These are phyloP conservation scores for Mrakia frigida DNA, from an alignment of 768 basidiomycete genomes.

Conservation along the genomic window DNA sequence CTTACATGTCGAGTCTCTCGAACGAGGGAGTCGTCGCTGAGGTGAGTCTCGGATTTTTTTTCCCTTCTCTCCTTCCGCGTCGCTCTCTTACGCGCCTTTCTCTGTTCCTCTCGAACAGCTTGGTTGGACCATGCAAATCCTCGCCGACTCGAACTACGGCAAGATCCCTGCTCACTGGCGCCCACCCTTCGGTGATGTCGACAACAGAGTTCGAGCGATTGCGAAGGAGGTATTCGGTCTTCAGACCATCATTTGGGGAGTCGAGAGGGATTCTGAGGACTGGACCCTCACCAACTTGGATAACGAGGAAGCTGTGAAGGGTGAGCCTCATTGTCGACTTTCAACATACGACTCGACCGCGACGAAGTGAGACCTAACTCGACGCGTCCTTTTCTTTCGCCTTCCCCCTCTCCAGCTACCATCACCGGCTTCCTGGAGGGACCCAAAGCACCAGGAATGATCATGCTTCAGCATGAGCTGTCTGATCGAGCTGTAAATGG, in stretches of 20 bases:
- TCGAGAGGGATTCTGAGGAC: conserved; percentile 58
- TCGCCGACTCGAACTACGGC: conserved; percentile 75
- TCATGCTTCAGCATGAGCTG: conserved; percentile 81
- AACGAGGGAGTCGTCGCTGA: conserved; percentile 67
- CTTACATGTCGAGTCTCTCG: conserved; percentile 46
- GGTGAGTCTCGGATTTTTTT: background rate
- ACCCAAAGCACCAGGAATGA: conserved; percentile 69
- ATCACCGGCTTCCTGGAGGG: conserved; percentile 48
- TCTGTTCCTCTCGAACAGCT: conserved; percentile 43
- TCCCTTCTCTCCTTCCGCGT: background rate
- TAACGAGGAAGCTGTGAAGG: background rate
- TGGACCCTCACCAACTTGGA: conserved; percentile 7
- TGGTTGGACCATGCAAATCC: conserved; percentile 74
- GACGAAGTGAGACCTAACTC: background rate
- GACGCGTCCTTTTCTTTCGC: background rate
- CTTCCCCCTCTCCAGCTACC: background rate
- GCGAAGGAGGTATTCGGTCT: conserved; percentile 82
- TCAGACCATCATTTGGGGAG: conserved; percentile 69
- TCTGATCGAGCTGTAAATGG: conserved; percentile 54
- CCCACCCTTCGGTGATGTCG: conserved; percentile 58
- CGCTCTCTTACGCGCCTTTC: background rate
- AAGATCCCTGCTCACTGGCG: conserved; percentile 71
- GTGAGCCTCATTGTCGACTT: background rate
- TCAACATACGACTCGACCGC: no score
- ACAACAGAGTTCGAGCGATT: conserved; percentile 76